Conservation (phyloP, 2,329 filamentous ascomycete genomes). For the Ilyonectria robusta region DNA sequence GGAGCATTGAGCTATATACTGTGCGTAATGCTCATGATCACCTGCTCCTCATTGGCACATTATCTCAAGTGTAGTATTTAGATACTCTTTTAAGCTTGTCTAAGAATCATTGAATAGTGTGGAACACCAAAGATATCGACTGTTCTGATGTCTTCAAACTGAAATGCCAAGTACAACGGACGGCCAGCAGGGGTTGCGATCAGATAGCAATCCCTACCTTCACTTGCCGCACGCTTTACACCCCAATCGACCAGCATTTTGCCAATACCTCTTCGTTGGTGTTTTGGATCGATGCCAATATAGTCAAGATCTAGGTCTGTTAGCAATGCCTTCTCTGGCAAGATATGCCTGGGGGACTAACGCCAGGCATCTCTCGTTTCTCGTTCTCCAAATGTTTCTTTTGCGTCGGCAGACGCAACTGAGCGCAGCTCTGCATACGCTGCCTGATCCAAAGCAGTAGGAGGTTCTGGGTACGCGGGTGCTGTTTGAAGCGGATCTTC, state of each 20-base stretch:
- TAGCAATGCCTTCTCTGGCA: neutral
- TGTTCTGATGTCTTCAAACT: slow-evolving; percentile 20
- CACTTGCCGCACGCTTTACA: neutral
- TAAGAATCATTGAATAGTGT: slow-evolving; percentile 23
- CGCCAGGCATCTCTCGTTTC: slow-evolving; percentile 22
- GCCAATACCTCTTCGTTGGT: slow-evolving; percentile 21
- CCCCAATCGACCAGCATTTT: slow-evolving; percentile 20
- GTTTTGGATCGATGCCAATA: slow-evolving; percentile 19
- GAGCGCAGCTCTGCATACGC: slow-evolving; percentile 12
- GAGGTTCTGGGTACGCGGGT: neutral
- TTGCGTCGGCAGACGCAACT: slow-evolving; percentile 4
- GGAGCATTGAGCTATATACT: too few species aligned
- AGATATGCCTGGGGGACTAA: neutral
- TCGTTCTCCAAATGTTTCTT: slow-evolving; percentile 11
- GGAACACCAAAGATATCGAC: slow-evolving; percentile 18
- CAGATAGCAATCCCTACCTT: slow-evolving; percentile 21
- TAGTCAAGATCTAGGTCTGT: slow-evolving; percentile 20
- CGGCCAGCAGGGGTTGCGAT: slow-evolving; percentile 18
- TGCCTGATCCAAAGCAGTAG: neutral
- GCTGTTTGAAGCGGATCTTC: neutral
- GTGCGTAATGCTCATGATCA: too few species aligned
- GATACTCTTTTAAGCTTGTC: neutral
- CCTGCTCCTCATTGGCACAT: too few species aligned
- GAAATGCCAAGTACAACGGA: slow-evolving; percentile 13
- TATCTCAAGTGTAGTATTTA: too few species aligned